Evolutionary conservation across 176 grass and related monocot species (phyloP).

Genomic region (Triticum turgidum): DNA sequence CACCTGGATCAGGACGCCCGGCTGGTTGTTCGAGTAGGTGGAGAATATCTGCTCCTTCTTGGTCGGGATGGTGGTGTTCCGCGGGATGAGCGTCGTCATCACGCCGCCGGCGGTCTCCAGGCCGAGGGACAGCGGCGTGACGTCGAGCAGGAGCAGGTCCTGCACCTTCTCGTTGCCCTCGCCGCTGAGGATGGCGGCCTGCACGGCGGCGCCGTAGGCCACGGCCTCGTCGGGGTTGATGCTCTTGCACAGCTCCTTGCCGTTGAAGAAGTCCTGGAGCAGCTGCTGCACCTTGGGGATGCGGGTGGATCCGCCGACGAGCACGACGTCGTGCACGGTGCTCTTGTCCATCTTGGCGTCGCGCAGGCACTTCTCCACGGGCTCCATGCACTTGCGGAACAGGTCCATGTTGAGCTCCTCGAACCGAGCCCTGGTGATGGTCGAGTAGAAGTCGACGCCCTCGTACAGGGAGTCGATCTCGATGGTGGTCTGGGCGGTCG

Average conservation of each 20-base stretch:
- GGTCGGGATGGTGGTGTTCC: constrained; percentile 86
- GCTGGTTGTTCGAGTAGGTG: constrained; percentile 79
- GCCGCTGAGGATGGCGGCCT: constrained; percentile 86
- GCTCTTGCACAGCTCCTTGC: constrained; percentile 96
- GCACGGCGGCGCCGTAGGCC: constrained; percentile 80
- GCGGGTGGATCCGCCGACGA: constrained; percentile 73
- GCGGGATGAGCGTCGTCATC: constrained; percentile 71
- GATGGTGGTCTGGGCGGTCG: constrained; percentile 88
- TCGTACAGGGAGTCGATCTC: constrained; percentile 88
- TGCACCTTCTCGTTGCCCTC: constrained; percentile 90
- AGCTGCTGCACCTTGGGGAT: constrained; percentile 90
- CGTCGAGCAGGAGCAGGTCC: constrained; percentile 75
- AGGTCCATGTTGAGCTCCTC: constrained; percentile 98
- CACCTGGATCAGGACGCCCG: constrained; percentile 76
- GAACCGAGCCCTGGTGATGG: constrained; percentile 77
- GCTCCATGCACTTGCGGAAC: constrained; percentile 96
- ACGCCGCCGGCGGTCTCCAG: constrained; percentile 83
- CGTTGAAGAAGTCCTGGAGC: constrained; percentile 82
- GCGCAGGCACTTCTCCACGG: constrained; percentile 80
- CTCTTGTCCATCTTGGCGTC: constrained; percentile 98
- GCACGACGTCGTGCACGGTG: constrained; percentile 74
- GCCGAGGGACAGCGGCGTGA: constrained; percentile 74
- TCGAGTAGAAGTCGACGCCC: constrained; percentile 89
- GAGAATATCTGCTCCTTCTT: constrained; percentile 93
- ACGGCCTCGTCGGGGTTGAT: constrained; percentile 97